phyloP scores from a whole-genome alignment of 192 early-diverging fungal species.

The Geranomyces michiganensis region DNA sequence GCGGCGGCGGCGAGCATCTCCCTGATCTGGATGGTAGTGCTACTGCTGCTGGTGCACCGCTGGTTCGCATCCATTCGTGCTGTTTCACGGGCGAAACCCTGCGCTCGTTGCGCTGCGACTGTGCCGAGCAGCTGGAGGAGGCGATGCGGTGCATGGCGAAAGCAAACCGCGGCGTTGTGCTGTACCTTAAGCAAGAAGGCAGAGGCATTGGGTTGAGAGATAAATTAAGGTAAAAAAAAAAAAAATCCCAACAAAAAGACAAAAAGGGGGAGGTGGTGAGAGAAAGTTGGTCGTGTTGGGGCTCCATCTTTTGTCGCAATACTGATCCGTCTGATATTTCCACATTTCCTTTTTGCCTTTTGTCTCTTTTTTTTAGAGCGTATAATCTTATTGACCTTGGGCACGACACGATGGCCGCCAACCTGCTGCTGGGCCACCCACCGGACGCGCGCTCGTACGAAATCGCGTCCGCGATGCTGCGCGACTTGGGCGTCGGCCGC shows the following conservation, averaged over 20 bases:
- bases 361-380: constrained; percentile 59
- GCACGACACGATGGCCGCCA: constrained; percentile 91
- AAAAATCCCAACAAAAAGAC: too few relatives aligned
- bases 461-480: constrained; percentile 84
- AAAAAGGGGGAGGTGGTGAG: neutral
- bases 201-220: constrained; percentile 92
- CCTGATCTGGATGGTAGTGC: neutral
- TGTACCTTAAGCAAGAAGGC: constrained; percentile 96
- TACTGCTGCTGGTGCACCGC: constrained; percentile 45
- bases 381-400: constrained; percentile 97
- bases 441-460: constrained; percentile 94
- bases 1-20: constrained; percentile 34
- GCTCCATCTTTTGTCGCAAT: too few relatives aligned
- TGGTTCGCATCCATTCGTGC: constrained; percentile 93
- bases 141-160: constrained; percentile 86
- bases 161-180: constrained; percentile 87
- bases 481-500: constrained; percentile 73
- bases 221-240: constrained; percentile 74
- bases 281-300: too few relatives aligned
- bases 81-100: constrained; percentile 98
- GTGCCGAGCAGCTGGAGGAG: constrained; percentile 88
- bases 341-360: neutral
- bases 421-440: constrained; percentile 85
- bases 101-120: constrained; percentile 89
- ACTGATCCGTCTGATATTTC: neutral